Percentiles rank a stretch among this genome's conserved stretches.
These are phyloP conservation scores for Sporothrix pallida DNA, from an alignment of 2,329 filamentous ascomycete species.

Conservation along the genomic window DNA sequence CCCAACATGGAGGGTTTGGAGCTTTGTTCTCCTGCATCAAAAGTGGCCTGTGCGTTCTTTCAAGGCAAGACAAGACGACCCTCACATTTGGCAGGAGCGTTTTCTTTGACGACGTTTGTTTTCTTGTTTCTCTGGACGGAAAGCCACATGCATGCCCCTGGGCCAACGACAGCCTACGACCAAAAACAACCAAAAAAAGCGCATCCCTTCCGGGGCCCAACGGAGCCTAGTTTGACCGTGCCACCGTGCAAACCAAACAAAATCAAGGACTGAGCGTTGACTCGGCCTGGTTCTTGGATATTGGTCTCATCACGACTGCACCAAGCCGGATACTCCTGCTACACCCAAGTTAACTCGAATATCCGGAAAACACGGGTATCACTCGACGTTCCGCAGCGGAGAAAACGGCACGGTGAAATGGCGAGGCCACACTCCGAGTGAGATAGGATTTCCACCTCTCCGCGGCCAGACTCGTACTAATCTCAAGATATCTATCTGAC, in stretches of 20 bases:
- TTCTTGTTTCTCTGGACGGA: background rate
- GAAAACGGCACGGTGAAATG: background rate
- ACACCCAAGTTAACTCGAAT: background rate
- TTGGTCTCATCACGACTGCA: background rate
- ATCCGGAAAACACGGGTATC: background rate
- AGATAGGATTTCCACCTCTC: background rate
- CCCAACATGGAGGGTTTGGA: background rate
- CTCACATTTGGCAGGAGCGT: background rate
- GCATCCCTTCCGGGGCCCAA: constrained; percentile 13
- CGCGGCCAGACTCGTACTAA: background rate
- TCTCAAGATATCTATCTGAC: background rate
- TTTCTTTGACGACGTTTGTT: background rate
- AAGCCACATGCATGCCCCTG: constrained; percentile 18
- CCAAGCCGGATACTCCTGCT: background rate
- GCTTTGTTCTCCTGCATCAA: constrained; percentile 34
- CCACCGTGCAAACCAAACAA: background rate
- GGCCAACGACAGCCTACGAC: background rate
- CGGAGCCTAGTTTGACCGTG: background rate
- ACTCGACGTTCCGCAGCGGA: background rate
- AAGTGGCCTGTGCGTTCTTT: constrained; percentile 32
- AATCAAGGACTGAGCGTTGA: background rate
- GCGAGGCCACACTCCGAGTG: background rate
- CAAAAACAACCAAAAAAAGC: too few species aligned
- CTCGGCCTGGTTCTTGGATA: background rate
- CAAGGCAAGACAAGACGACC: background rate